Conservation (phyloP, 192 early-diverging fungal species). For the Lobosporangium transversale region DNA sequence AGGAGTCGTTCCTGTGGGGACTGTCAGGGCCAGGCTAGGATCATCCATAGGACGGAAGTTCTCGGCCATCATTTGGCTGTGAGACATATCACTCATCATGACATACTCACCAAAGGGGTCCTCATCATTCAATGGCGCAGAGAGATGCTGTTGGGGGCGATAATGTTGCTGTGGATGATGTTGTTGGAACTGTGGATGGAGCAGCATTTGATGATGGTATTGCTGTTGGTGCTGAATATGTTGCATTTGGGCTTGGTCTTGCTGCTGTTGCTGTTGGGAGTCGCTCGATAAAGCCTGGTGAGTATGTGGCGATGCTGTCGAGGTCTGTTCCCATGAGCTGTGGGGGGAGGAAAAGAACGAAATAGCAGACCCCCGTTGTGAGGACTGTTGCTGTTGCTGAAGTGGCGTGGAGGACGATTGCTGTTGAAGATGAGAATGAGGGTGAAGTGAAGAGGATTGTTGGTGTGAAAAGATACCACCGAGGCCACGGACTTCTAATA, state of each 20-base stretch:
- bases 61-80: slow-evolving; percentile 26
- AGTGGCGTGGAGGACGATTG: slow-evolving; percentile 13
- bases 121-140: slow-evolving; percentile 35
- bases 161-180: slow-evolving; percentile 13
- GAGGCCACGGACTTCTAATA: slow-evolving; percentile 30
- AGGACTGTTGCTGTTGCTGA: slow-evolving; percentile 14
- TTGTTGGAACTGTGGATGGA: slow-evolving; percentile 29
- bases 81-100: slow-evolving; percentile 30
- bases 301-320: slow-evolving; percentile 7
- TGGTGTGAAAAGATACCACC: slow-evolving; percentile 20
- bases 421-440: slow-evolving; percentile 15
- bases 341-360: not conserved
- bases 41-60: slow-evolving; percentile 20
- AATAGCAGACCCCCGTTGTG: not conserved
- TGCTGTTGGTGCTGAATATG: slow-evolving; percentile 31
- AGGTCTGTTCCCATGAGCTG: slow-evolving; percentile 24
- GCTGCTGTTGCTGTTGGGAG: slow-evolving; percentile 16
- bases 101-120: slow-evolving; percentile 52
- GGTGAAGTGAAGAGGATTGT: slow-evolving; percentile 9
- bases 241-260: slow-evolving; percentile 25
- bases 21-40: not conserved
- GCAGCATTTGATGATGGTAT: slow-evolving; percentile 34
- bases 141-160: slow-evolving; percentile 8
- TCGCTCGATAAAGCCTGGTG: not conserved
- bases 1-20: not conserved